phyloP scores from a whole-genome alignment of 2,329 filamentous ascomycete genomes.

The Fusarium virguliforme region DNA sequence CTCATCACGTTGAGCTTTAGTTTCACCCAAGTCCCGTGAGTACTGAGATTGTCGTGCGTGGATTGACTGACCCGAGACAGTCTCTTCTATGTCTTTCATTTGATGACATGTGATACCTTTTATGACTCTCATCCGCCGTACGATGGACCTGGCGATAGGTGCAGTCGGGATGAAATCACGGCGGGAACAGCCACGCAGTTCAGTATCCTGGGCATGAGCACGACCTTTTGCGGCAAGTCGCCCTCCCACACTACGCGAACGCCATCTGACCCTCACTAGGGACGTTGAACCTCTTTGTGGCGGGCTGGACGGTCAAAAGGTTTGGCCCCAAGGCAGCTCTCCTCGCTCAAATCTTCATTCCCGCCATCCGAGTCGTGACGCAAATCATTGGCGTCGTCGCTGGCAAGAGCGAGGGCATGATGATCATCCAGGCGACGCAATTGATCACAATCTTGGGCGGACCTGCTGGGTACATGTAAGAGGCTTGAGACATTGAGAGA shows the following conservation, averaged over 20 bases:
- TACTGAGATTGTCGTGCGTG: constrained; percentile 9
- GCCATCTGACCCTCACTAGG: constrained; percentile 3
- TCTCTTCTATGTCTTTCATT: constrained; percentile 76
- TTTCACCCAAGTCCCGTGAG: constrained; percentile 67
- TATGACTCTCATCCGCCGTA: constrained; percentile 72
- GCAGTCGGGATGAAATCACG: constrained; percentile 74
- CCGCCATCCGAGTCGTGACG: constrained; percentile 73
- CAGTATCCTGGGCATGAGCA: constrained; percentile 77
- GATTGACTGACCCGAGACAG: constrained; percentile 47
- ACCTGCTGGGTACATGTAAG: constrained; percentile 76
- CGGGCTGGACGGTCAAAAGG: constrained; percentile 77
- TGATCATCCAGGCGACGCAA: constrained; percentile 78
- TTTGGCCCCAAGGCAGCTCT: constrained; percentile 76
- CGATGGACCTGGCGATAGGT: constrained; percentile 67
- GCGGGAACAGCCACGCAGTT: constrained; percentile 75
- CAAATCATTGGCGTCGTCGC: constrained; percentile 77
- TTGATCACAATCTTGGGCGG: constrained; percentile 79
- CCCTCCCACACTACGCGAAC: accelerated
- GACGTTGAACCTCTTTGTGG: constrained; percentile 69
- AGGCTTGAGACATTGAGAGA: accelerated
- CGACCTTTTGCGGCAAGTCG: constrained; percentile 73
- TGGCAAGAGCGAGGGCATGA: constrained; percentile 75
- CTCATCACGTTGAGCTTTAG: constrained; percentile 69
- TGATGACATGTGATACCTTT: constrained; percentile 81
- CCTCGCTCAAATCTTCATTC: constrained; percentile 74